Conservation (phyloP, 192 early-diverging fungal species). For the Dissophora ornata region DNA sequence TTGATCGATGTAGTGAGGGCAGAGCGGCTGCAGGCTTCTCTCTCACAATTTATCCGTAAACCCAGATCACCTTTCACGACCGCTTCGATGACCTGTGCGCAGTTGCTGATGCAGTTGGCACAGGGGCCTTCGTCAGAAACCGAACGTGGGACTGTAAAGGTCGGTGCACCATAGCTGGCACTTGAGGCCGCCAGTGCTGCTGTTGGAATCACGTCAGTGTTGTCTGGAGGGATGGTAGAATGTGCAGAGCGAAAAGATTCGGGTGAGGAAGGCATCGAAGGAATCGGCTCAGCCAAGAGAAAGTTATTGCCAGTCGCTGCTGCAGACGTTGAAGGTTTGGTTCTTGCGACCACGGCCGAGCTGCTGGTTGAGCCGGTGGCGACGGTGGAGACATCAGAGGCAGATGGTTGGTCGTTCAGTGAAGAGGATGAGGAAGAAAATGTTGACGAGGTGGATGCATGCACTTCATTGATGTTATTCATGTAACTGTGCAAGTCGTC, state of each 20-base stretch:
- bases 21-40: conserved; percentile 48
- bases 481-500: neutral
- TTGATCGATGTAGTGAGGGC: conserved; percentile 66
- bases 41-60: conserved; percentile 55
- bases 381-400: neutral
- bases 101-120: conserved; percentile 60
- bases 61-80: conserved; percentile 60
- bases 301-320: neutral
- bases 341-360: neutral
- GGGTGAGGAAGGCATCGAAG: conserved; percentile 25
- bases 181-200: neutral
- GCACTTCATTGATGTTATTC: neutral
- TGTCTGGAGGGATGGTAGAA: conserved; percentile 12
- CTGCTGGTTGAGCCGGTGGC: neutral
- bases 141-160: neutral
- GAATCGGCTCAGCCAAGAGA: neutral
- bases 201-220: conserved; percentile 1
- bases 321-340: neutral
- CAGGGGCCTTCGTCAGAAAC: conserved; percentile 42
- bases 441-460: neutral
- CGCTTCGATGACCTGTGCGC: conserved; percentile 58
- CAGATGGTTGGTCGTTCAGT: neutral
- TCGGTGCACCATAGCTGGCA: neutral
- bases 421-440: conserved; percentile 6
- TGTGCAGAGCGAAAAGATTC: conserved; percentile 34